Base-by-base conservation (phyloP, 116 monocot genomes). In the Papilionanthe hybrid region DNA sequence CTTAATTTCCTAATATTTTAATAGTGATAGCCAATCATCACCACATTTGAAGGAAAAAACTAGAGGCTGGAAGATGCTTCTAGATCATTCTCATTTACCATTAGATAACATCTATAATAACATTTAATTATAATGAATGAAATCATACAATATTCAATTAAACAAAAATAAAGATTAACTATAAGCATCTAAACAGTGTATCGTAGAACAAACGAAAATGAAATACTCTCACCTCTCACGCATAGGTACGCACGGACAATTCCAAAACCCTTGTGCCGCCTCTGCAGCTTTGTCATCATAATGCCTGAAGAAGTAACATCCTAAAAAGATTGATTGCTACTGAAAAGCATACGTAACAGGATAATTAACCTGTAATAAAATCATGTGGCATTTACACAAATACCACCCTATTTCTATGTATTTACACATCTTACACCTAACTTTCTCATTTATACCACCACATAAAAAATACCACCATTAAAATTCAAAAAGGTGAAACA, bases 181-280 rank as follows among this genome's bases (percentile, higher is more conserved):
- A 75, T 75, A 45, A 28, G 15, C 28, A 73, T 25, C 12, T 25
- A 9, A 42, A 29, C 7, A 76, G 50, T 23, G 42, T 53, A 65
- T 60, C 29, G 43, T 63, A 49, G 73, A 74, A 28, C 57, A 42
- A 79, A 50, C 22, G 1, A 9, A 82, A 19, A 18, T 9, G 67
- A 28, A 77, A 17, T 28, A 77, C 23, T 65, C 11, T n/a, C 30
- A 98, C 98, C 98, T 98, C 80, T 98, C 98, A 42, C 98, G 89
- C 98, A 98, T 98, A 68, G 98, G 98, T 65, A 98, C 94, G 83
- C 98, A 98, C 41, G 98, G 98, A 85, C 98, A 98, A 84, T 98
- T 98, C 98, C 98, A 98, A 91, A 91, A 98, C 78, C 98, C 94
- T 79, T 98, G 98, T 13, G 78, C 88, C 84, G 57, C 98, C 79